Percentiles rank a stretch among this genome's conserved stretches.
Conservation (phyloP, 805 yeast genomes). For the Yamadazyma akitaensis region DNA sequence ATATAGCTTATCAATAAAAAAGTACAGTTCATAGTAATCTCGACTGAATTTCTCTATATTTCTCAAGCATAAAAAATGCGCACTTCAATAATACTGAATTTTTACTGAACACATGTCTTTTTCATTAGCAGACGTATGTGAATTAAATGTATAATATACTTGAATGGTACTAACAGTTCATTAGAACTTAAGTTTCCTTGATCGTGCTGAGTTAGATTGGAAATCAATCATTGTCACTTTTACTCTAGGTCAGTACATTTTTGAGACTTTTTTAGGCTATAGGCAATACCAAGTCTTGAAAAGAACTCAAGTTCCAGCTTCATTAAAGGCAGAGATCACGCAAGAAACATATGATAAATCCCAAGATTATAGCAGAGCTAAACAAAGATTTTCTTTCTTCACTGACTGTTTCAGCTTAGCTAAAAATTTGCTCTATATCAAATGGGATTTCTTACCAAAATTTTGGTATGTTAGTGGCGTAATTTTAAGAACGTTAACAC, state of each 20-base stretch:
- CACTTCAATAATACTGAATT: neutral
- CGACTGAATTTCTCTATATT: too few relatives aligned
- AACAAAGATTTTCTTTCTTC: slow-evolving; percentile 64
- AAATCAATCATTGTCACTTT: slow-evolving; percentile 70
- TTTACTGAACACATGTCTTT: slow-evolving; percentile 5
- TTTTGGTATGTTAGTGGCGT: slow-evolving; percentile 51
- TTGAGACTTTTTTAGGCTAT: slow-evolving; percentile 68
- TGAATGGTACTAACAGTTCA: slow-evolving; percentile 19
- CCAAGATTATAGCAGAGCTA: slow-evolving; percentile 75
- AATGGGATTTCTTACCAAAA: slow-evolving; percentile 49
- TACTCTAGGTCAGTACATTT: slow-evolving; percentile 68
- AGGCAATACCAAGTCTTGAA: slow-evolving; percentile 74
- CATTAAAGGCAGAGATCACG: slow-evolving; percentile 65
- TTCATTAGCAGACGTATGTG: slow-evolving; percentile 13
- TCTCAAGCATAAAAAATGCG: too few relatives aligned
- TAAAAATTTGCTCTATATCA: slow-evolving; percentile 56
- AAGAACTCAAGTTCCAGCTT: slow-evolving; percentile 56
- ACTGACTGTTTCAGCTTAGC: slow-evolving; percentile 48
- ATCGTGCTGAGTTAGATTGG: slow-evolving; percentile 75
- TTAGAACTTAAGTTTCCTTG: slow-evolving; percentile 51
- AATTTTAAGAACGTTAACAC: slow-evolving; percentile 53
- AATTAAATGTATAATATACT: neutral
- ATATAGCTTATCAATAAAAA: slow-evolving; percentile 9
- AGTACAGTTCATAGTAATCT: slow-evolving; percentile 11
- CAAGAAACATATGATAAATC: slow-evolving; percentile 73